Conservation (phyloP, 2,329 filamentous ascomycete species). For the Ophiostoma quercus region DNA sequence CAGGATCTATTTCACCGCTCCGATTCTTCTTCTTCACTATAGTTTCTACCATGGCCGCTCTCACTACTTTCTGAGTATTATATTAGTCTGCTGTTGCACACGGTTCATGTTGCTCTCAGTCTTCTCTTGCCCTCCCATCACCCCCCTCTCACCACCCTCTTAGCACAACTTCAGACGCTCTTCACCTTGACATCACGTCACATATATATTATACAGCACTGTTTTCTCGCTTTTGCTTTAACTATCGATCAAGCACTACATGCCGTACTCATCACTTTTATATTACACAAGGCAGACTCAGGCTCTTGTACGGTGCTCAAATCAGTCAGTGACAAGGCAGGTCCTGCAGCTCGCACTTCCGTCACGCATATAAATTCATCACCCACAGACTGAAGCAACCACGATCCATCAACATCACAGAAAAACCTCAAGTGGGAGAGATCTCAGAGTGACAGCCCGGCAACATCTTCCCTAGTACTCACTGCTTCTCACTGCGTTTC, state of each 20-base stretch:
- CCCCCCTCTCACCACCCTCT: not conserved
- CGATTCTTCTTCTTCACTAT: not conserved
- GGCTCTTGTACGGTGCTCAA: not conserved
- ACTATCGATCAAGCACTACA: not conserved
- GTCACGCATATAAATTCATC: not conserved
- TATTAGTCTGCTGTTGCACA: not conserved
- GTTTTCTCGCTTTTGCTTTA: not conserved
- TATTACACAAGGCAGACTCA: conserved; percentile 4
- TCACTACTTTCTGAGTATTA: not conserved
- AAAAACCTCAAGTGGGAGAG: not conserved
- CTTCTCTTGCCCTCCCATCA: not conserved
- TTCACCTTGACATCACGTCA: conserved; percentile 3
- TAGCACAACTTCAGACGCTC: not conserved
- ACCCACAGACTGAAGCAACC: not conserved
- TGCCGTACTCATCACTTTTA: not conserved
- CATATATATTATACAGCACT: not conserved
- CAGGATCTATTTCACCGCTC: not conserved
- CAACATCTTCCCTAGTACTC: not conserved
- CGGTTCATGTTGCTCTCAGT: not conserved
- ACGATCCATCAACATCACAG: not conserved
- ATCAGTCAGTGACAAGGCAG: not conserved
- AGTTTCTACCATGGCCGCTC: not conserved
- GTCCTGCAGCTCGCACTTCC: not conserved
- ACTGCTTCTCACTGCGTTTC: not conserved
- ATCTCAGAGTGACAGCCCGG: not conserved